These are phyloP conservation scores for Colletotrichum tabaci DNA, from an alignment of 2,329 filamentous ascomycete genomes.

Conservation along the genomic window DNA sequence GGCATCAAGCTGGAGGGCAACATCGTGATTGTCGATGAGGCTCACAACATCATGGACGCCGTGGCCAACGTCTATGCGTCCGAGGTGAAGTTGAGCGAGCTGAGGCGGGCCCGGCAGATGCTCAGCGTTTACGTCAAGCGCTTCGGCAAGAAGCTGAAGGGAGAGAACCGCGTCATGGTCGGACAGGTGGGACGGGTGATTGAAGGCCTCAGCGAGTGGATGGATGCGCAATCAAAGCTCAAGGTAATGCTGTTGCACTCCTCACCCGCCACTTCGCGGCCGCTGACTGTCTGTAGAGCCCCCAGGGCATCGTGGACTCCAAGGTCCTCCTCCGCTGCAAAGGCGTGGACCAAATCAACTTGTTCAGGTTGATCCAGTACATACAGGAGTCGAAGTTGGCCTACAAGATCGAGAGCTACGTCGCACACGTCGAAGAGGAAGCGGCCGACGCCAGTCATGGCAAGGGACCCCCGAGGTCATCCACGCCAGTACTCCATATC, in stretches of 20 bases:
- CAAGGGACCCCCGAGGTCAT: constrained; percentile 52
- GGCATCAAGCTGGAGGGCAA: constrained; percentile 89
- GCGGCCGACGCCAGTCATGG: constrained; percentile 51
- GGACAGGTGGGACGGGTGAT: constrained; percentile 89
- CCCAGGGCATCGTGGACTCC: constrained; percentile 79
- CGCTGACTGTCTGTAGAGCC: constrained; percentile 49
- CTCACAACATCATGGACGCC: constrained; percentile 97
- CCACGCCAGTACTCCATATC: constrained; percentile 68
- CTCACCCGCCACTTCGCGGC: too few relatives aligned
- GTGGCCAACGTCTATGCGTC: constrained; percentile 90
- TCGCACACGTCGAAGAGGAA: constrained; percentile 71
- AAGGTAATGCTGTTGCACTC: constrained; percentile 57
- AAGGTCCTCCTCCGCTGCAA: constrained; percentile 84
- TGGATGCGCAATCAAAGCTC: constrained; percentile 67
- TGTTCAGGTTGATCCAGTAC: constrained; percentile 90
- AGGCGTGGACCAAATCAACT: constrained; percentile 94
- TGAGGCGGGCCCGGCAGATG: constrained; percentile 81
- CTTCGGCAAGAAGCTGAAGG: constrained; percentile 90
- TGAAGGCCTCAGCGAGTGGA: constrained; percentile 81
- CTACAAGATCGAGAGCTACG: constrained; percentile 94
- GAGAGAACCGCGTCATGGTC: constrained; percentile 91
- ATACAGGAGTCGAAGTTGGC: constrained; percentile 93
- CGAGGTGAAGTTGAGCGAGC: constrained; percentile 79
- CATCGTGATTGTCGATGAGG: constrained; percentile 96
- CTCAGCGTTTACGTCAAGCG: constrained; percentile 86